Evolutionary conservation across 441 rosid genomes (phyloP).

Genomic region (Jatropha podagrica): DNA sequence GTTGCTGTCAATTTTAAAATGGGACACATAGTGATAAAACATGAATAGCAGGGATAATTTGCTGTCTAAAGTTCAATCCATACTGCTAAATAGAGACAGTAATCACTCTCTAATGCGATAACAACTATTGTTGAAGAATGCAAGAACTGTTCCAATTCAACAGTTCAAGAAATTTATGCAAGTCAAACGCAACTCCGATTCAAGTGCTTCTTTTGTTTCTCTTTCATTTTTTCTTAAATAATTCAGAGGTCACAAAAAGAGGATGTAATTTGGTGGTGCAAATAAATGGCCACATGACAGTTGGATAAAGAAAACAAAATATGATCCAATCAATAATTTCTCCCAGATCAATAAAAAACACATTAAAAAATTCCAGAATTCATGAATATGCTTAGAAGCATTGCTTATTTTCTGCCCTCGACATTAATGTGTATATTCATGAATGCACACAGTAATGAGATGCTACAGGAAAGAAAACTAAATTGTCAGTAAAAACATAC

Average conservation of each 20-base stretch:
- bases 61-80: not conserved
- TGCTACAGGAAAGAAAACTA: not conserved
- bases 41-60: not conserved
- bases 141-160: not conserved
- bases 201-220: not conserved
- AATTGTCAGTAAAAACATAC: not conserved
- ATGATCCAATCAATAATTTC: not conserved
- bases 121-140: conserved; percentile 4
- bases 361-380: not conserved
- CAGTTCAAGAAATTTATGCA: not conserved
- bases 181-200: not conserved
- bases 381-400: not conserved
- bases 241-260: not conserved
- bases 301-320: not conserved
- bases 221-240: too few relatives aligned
- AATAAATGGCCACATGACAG: not conserved
- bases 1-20: not conserved
- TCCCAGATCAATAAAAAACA: not conserved
- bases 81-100: not conserved
- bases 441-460: not conserved
- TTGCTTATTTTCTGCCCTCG: not conserved
- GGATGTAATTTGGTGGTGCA: not conserved
- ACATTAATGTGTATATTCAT: not conserved
- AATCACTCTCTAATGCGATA: not conserved
- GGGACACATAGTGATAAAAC: not conserved